Base-by-base conservation (phyloP, 2,329 filamentous ascomycete genomes). In the Botrytis byssoidea region DNA sequence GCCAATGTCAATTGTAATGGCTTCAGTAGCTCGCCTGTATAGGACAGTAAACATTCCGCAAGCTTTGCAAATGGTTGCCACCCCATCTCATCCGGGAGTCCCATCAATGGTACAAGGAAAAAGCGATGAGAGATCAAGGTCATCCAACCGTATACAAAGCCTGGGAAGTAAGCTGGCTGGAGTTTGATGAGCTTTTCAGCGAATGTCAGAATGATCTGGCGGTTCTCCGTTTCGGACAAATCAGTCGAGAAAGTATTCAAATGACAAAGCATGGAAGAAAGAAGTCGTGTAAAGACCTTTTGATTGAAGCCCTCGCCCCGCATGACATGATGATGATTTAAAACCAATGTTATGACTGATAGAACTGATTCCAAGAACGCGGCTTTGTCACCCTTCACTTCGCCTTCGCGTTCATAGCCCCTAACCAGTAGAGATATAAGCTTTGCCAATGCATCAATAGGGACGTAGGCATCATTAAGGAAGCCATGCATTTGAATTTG, bases 221-320 rank as follows among this genome's bases (percentile, higher is more conserved):
- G 85, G 75, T 89, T 88, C 77, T 93, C 91, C 32, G 87, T 83
- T 72, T 90, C 86, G 64, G 86, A 81, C 48, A 91, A 81, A 73
- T 91, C 86, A 75, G 90, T 86, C 20, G 87, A 87, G 66, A 88
- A 84, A 65, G 85, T 80, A 42, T 89, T 86, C 73, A 95, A 87
- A 78, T 96, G 92, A 81, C 92, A 93, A 7, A 99, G 86, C 66
- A 98, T 87, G 79, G 92, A 88, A 0, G 94, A 95, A 80, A 98
- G 92, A 60, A 99, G 87, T 64, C 95, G 91, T 88, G 95, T 96
- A 85, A 98, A 98, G 44, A 97, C 91, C 75, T 93, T 91, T 80
- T 95, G 92, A 79, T 94, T 95, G 85, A 97, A 95, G 57, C 87
- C 88, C 71, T 97, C 94, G 6, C 90, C 92, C 64, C 92, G 90